phyloP scores from a whole-genome alignment of 2,329 filamentous ascomycete species.

The Malbranchea cinnamomea region DNA sequence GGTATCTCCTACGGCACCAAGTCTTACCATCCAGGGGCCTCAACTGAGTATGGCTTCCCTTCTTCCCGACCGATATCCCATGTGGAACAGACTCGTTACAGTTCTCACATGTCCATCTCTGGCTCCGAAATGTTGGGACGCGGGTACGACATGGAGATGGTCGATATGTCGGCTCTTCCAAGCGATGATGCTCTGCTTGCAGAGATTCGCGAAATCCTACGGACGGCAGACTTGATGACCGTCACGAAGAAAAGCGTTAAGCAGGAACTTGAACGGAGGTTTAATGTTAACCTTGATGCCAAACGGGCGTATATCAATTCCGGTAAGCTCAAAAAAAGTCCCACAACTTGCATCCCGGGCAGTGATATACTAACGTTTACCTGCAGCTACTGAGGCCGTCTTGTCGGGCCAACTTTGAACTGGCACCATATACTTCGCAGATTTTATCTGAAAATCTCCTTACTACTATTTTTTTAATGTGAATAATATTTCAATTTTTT shows the following conservation, averaged over 20 bases:
- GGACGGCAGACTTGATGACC: slow-evolving; percentile 86
- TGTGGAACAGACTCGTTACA: slow-evolving; percentile 41
- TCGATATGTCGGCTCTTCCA: slow-evolving; percentile 60
- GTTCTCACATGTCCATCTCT: slow-evolving; percentile 65
- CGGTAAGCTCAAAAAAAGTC: no score
- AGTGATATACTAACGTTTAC: slow-evolving; percentile 14
- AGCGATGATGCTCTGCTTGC: slow-evolving; percentile 79
- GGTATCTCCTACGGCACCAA: slow-evolving; percentile 91
- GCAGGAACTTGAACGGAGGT: slow-evolving; percentile 76
- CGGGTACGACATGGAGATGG: slow-evolving; percentile 53
- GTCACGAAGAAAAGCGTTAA: slow-evolving; percentile 99
- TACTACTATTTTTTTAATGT: no score
- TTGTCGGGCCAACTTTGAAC: slow-evolving; percentile 61
- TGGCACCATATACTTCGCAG: no score
- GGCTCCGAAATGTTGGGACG: slow-evolving; percentile 45
- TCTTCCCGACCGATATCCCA: slow-evolving; percentile 47
- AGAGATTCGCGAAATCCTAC: slow-evolving; percentile 87
- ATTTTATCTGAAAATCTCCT: no score
- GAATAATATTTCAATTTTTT: no score
- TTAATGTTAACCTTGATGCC: slow-evolving; percentile 69
- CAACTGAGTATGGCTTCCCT: slow-evolving; percentile 59
- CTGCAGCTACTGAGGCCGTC: slow-evolving; percentile 57
- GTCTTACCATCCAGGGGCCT: slow-evolving; percentile 41
- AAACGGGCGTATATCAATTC: slow-evolving; percentile 90
- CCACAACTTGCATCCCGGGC: slow-evolving; percentile 2